phyloP scores from a whole-genome alignment of 257 asterid species.

The Henckelia pumila region DNA sequence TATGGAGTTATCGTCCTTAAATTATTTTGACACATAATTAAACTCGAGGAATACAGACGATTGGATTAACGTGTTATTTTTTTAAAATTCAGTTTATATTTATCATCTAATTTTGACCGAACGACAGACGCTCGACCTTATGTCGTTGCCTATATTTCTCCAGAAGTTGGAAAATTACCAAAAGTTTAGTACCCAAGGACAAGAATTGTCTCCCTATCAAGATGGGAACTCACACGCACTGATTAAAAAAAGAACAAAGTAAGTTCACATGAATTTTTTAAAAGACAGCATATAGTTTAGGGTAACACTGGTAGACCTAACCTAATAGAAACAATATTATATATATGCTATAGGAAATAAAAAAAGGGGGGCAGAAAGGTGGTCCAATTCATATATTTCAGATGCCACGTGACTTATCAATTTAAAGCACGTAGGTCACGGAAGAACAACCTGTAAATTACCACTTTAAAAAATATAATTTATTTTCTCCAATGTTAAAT shows the following conservation, averaged over 20 bases:
- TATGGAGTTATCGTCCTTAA: too few relatives aligned
- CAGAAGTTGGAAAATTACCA: too few relatives aligned
- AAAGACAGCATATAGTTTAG: background rate
- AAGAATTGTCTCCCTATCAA: background rate
- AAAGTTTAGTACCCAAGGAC: background rate
- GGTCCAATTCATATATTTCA: background rate
- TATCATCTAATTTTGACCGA: too few relatives aligned
- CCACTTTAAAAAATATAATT: background rate
- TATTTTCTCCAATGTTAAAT: background rate
- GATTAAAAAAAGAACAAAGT: background rate
- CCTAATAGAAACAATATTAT: too few relatives aligned
- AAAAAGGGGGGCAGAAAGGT: background rate
- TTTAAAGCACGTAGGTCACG: background rate
- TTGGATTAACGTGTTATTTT: too few relatives aligned
- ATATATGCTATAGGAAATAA: background rate
- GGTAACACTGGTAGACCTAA: too few relatives aligned
- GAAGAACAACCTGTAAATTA: background rate
- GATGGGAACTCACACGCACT: background rate
- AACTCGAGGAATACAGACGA: too few relatives aligned
- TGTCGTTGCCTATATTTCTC: too few relatives aligned
- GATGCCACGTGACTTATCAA: background rate
- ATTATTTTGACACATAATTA: too few relatives aligned
- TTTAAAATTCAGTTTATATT: too few relatives aligned
- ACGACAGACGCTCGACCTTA: too few relatives aligned
- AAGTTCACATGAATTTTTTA: background rate